Evolutionary conservation across 257 asterid species (phyloP), one percentile per base, ranked within the genome.

Genomic region (Gentiana macrophylla): DNA sequence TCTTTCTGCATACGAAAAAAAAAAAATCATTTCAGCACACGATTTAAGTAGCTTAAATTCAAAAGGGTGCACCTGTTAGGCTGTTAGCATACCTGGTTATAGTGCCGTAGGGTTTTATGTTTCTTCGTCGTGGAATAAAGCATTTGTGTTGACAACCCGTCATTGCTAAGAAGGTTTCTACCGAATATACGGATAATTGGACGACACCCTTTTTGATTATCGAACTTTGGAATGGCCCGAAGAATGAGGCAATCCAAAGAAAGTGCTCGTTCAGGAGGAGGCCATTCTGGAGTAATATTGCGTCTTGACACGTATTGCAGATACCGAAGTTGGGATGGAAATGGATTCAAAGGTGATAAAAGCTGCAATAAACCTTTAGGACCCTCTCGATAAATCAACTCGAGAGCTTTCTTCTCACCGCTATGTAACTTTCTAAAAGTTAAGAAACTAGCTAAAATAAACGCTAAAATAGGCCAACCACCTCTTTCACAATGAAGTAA

Each of bases 401-500:
- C 98, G 63, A 87, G 94, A 63, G 83, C 75, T 77, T 81, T 87
- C 60, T 75, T 78, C 79, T 89, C 97, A 50, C 89, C 84, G 46
- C 84, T 77, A 37, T 86, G 94, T 75, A 83, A 70, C 74, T 91
- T 91, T 77, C 88, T 82, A 72, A 74, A 83, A 76, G 87, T 80
- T 78, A 87, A 76, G 81, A 84, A 87, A 76, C 96, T 82, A 66
- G 98, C 77, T 63, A 91, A 73, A 44, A 87, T 80, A 70, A 87
- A 87, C 33, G 95, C 94, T 35, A 91, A 70, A 57, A 91, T 80
- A 35, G 89, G 80, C 96, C 98, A 91, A 37, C 94, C 95, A 51
- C 98, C 96, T 77, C 96, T 79, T 70, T 91, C 98, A 66, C 98
- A 91, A 54, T 91, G 98, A 57, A 91, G 79, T 77, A 91, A 77